Evolutionary conservation across 2,329 filamentous ascomycete species (phyloP).

Genomic region (Exophiala calicioides): DNA sequence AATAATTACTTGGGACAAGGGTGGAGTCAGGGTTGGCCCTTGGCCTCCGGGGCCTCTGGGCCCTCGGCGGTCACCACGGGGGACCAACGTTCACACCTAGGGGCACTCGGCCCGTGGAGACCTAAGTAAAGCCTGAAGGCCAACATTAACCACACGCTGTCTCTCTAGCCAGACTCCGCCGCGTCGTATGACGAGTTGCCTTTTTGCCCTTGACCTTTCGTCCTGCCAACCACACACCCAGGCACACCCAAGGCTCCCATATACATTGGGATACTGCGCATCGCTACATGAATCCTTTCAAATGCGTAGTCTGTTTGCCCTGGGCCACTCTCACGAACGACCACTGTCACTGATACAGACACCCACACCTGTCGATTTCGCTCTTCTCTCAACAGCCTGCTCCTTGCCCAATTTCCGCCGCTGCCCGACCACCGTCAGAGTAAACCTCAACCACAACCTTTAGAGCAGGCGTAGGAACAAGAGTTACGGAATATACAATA

Average conservation of each 20-base stretch:
- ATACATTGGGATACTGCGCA: too few relatives aligned
- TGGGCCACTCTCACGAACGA: neutral
- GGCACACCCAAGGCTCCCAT: too few relatives aligned
- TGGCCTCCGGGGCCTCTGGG: too few relatives aligned
- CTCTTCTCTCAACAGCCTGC: too few relatives aligned
- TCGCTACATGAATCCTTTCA: conserved; percentile 2
- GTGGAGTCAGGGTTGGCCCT: too few relatives aligned
- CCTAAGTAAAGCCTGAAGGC: too few relatives aligned
- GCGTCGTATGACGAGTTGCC: conserved; percentile 23
- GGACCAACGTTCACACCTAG: too few relatives aligned
- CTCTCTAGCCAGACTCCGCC: conserved; percentile 13
- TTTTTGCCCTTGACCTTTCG: conserved; percentile 3
- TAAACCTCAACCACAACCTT: conserved; percentile 5
- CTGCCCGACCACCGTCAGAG: conserved; percentile 8
- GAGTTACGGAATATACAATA: neutral
- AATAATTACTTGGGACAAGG: too few relatives aligned
- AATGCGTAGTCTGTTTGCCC: conserved; percentile 9
- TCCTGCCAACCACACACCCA: conserved; percentile 19
- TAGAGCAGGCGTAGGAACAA: conserved; percentile 5
- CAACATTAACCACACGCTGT: too few relatives aligned
- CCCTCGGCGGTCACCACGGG: too few relatives aligned
- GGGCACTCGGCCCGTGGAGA: too few relatives aligned
- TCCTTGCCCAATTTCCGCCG: conserved; percentile 10
- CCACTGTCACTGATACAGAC: conserved; percentile 1
- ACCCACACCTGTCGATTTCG: too few relatives aligned